Evolutionary conservation across 306 rosid genomes (phyloP), one percentile per base, ranked within the genome.

Genomic region (Vicia faba): DNA sequence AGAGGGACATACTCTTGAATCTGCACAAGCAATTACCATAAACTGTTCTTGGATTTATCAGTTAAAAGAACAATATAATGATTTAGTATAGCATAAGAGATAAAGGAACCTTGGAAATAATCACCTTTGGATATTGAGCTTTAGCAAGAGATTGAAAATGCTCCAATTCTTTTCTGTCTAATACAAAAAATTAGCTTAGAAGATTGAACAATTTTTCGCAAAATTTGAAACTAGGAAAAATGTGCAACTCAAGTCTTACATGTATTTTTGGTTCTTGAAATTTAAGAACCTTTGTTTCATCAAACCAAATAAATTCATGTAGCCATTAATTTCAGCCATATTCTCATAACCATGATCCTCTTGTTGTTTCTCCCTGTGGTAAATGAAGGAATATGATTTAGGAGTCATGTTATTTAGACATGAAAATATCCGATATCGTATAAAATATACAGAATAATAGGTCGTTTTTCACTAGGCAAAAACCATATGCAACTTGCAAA

Each of bases 11-110:
- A 93, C 97, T 70, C 97, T 86, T 43, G 97, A 93, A 77, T 90
- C 97, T 83, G 88, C 97, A 82, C 99, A 93, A 79, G 85, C 89
- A 78, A 93, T 90, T 70, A 88, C 97, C 97, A 93, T 71, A 76
- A 89, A 89, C 98, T 89, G 90, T 73, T 68, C 68, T 79, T 71
- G 84, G 60, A 77, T 72, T 81, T 75, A 84, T 84, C 82, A 89
- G 98, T 73, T 64, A 61, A 23, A 58, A 48, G 64, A 55, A 8
- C 46, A 33, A 20, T 20, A 20, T 20, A 20, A 20, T 33, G 38
- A 7, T 5, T 33, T 33, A 33, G 8, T 33, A 33, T 33, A 33
- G 38, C 38, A 33, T 33, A 33, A 33, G 38, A 7, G 2, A 7
- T 33, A 33, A 33, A 33, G 38, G 0, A 33, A 7, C 9, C 2